Conservation (phyloP, 495 filamentous ascomycete genomes). For the Aspergillus ostianus region DNA sequence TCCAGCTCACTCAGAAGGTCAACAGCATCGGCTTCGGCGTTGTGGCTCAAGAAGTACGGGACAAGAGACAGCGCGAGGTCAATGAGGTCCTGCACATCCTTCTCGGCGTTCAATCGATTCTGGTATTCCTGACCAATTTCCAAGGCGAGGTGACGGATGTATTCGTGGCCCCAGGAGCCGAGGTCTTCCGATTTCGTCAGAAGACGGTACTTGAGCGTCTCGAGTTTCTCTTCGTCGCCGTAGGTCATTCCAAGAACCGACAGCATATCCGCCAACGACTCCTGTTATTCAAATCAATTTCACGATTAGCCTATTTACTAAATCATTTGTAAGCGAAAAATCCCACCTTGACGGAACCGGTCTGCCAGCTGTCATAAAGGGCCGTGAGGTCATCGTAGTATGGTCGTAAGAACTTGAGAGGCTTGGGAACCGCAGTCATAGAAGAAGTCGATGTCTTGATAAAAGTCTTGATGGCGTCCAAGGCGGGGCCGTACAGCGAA, state of each 20-base stretch:
- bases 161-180: constrained; percentile 98
- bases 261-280: constrained; percentile 88
- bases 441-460: constrained; percentile 99
- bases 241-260: constrained; percentile 99
- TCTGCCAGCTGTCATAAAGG: constrained; percentile 84
- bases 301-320: not conserved
- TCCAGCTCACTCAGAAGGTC: constrained; percentile 96
- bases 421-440: constrained; percentile 98
- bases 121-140: constrained; percentile 94
- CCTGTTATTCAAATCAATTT: constrained; percentile 37
- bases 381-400: constrained; percentile 86
- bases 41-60: constrained; percentile 93
- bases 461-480: constrained; percentile 93
- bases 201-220: constrained; percentile 93
- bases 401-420: constrained; percentile 94
- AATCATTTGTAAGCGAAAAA: constrained; percentile 1
- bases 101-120: constrained; percentile 67
- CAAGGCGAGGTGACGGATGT: constrained; percentile 90
- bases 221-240: constrained; percentile 91
- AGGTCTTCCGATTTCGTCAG: constrained; percentile 88
- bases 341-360: constrained; percentile 74
- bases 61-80: constrained; percentile 82
- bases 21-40: constrained; percentile 96
- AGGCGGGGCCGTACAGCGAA: constrained; percentile 82
- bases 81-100: constrained; percentile 67